Conservation (phyloP, 495 filamentous ascomycete genomes). For the Apiosordaria backusii region DNA sequence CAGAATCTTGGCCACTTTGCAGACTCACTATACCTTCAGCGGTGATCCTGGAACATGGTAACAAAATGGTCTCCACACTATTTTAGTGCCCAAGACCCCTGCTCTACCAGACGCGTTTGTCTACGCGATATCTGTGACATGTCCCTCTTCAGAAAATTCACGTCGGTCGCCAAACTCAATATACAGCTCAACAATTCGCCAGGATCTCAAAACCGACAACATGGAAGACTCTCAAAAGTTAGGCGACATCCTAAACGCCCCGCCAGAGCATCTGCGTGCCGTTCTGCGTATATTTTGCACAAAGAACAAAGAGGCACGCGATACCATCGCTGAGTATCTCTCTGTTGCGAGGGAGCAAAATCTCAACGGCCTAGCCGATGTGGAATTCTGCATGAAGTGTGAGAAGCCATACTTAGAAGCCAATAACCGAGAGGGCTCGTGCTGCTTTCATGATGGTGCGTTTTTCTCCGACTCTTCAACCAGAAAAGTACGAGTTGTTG, state of each 20-base stretch:
- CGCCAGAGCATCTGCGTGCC: not conserved
- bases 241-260: not conserved
- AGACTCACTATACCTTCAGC: not conserved
- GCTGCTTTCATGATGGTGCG: not conserved
- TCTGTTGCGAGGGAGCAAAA: not conserved
- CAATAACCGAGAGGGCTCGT: not conserved
- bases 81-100: not conserved
- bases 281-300: not conserved
- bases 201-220: not conserved
- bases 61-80: not conserved
- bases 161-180: no score
- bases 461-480: not conserved
- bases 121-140: not conserved
- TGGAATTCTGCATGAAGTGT: not conserved
- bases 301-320: not conserved
- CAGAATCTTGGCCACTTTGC: not conserved
- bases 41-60: not conserved
- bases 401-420: not conserved
- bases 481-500: not conserved
- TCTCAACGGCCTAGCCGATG: not conserved
- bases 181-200: not conserved
- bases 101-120: not conserved
- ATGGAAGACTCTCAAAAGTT: not conserved
- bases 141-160: not conserved
- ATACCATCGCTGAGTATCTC: not conserved